A percentile compares a stretch with the other conserved stretches of the same genome.
Evolutionary conservation across 2,329 filamentous ascomycete species (phyloP).

Genomic region (Aspergillus pseudoglaucus): DNA sequence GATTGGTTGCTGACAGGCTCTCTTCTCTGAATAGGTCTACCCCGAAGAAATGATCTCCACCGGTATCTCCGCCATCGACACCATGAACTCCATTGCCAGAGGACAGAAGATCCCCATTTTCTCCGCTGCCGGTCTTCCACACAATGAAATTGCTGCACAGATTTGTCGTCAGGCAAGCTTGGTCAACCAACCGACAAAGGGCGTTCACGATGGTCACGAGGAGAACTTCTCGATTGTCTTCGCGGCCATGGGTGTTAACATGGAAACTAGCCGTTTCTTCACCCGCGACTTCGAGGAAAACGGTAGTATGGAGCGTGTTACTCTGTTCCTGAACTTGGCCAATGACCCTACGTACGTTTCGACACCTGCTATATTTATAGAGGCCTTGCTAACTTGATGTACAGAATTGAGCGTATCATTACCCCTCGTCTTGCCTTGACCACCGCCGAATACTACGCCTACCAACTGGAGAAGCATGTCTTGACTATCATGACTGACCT

Average conservation of each 20-base stretch:
- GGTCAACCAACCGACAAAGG: constrained; percentile 89
- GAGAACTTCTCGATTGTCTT: constrained; percentile 99
- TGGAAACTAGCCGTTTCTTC: constrained; percentile 98
- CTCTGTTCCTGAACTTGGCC: constrained; percentile 96
- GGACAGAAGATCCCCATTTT: constrained; percentile 99
- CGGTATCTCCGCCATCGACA: constrained; percentile 97
- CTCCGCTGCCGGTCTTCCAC: constrained; percentile 93
- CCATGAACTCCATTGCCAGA: constrained; percentile 96
- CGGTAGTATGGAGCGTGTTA: constrained; percentile 93
- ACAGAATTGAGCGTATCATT: constrained; percentile 97
- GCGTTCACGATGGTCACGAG: constrained; percentile 90
- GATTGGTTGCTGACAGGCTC: not conserved
- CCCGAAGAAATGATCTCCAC: constrained; percentile 99
- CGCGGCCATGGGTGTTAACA: constrained; percentile 99
- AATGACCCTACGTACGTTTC: constrained; percentile 87
- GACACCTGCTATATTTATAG: not conserved
- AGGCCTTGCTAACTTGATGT: constrained; percentile 6
- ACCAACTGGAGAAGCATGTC: constrained; percentile 99
- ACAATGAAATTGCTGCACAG: constrained; percentile 98
- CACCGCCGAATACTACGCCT: constrained; percentile 98
- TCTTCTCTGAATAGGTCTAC: constrained; percentile 62
- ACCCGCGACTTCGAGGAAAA: constrained; percentile 98
- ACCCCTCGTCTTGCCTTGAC: constrained; percentile 96
- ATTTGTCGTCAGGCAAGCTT: constrained; percentile 96
- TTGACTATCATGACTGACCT: constrained; percentile 97